Evolutionary conservation across 805 yeast species (phyloP).

Genomic region (Kodamaea jinghongensis): DNA sequence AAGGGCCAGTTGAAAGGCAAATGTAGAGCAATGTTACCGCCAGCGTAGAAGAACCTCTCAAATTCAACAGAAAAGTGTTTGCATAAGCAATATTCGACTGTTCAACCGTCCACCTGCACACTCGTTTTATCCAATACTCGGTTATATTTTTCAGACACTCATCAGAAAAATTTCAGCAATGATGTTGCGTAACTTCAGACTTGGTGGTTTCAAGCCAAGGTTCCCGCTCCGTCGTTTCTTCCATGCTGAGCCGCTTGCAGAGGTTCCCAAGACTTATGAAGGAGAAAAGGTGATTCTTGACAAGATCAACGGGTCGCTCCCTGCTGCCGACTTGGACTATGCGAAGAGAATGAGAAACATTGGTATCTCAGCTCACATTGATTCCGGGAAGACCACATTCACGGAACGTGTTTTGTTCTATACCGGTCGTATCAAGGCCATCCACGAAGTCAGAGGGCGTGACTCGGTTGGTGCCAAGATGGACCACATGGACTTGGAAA

Average conservation of each 20-base stretch:
- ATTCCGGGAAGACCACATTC: slow-evolving; percentile 96
- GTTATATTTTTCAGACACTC: no score
- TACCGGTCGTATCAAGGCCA: slow-evolving; percentile 95
- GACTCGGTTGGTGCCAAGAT: slow-evolving; percentile 98
- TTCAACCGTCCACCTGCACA: no score
- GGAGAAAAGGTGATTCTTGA: slow-evolving; percentile 72
- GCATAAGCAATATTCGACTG: no score
- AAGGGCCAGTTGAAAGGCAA: no score
- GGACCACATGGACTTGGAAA: slow-evolving; percentile 98
- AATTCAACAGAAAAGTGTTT: no score
- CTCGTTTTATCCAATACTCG: no score
- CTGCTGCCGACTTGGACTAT: slow-evolving; percentile 50
- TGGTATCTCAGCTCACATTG: slow-evolving; percentile 97
- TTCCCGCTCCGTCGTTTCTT: slow-evolving; percentile 2
- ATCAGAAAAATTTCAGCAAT: no score
- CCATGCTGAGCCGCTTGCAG: slow-evolving; percentile 8
- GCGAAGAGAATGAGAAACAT: slow-evolving; percentile 77
- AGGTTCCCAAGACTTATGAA: slow-evolving; percentile 50
- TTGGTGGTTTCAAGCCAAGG: neutral
- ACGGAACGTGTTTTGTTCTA: slow-evolving; percentile 95
- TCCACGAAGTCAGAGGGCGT: slow-evolving; percentile 94
- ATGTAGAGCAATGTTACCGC: no score
- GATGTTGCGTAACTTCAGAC: no score
- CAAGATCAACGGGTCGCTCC: slow-evolving; percentile 47
- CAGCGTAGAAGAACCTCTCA: no score